Percentiles rank a stretch among this genome's conserved stretches.
Conservation (phyloP, 768 basidiomycete genomes). For the Porphyrellus cyaneotinctus region DNA sequence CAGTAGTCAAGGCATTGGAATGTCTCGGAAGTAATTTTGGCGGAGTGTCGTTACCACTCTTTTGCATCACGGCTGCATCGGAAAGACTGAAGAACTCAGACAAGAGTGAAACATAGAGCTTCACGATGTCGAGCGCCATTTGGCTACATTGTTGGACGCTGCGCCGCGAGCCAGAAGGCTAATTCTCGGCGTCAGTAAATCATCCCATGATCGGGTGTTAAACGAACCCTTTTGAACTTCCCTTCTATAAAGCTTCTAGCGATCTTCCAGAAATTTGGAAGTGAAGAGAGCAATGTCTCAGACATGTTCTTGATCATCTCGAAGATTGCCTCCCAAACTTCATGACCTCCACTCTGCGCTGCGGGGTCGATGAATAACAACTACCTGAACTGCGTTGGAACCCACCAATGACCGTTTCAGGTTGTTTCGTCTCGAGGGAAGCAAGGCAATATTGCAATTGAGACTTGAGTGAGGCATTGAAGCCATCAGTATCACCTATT, state of each 20-base stretch:
- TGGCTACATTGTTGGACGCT: conserved; percentile 79
- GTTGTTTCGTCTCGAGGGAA: conserved; percentile 59
- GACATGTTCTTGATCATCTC: conserved; percentile 84
- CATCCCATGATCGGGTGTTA: background rate
- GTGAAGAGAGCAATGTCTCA: conserved; percentile 74
- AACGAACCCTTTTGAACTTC: conserved; percentile 78
- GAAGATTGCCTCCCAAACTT: conserved; percentile 77
- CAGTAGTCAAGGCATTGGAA: conserved; percentile 79
- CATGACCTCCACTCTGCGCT: conserved; percentile 71
- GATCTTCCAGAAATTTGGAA: conserved; percentile 94
- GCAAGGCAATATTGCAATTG: conserved; percentile 60
- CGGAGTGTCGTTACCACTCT: conserved; percentile 35
- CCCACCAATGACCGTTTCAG: conserved; percentile 60
- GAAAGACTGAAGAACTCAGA: conserved; percentile 86
- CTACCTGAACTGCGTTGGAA: background rate
- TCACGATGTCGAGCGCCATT: conserved; percentile 86
- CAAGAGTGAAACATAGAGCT: conserved; percentile 77
- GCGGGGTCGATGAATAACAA: background rate
- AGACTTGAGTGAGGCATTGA: conserved; percentile 43
- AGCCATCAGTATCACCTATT: conserved; percentile 32
- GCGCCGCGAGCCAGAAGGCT: conserved; percentile 54
- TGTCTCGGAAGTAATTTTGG: conserved; percentile 63
- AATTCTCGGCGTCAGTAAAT: background rate
- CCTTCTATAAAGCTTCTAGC: conserved; percentile 90
- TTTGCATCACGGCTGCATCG: conserved; percentile 65